Conservation (phyloP, 495 filamentous ascomycete genomes). For the Hyaloscypha finlandica region DNA sequence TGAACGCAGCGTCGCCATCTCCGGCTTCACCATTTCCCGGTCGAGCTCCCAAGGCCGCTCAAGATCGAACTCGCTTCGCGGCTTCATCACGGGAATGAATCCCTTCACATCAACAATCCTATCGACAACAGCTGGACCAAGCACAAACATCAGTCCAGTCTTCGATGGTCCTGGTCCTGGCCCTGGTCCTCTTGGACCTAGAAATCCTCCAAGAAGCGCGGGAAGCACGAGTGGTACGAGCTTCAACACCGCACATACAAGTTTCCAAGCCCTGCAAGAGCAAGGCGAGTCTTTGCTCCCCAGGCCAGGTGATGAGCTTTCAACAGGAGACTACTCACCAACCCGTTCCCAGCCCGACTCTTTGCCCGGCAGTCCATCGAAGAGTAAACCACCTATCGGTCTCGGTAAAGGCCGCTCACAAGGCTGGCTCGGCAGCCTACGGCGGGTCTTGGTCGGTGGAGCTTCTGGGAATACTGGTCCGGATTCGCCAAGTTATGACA, state of each 20-base stretch:
- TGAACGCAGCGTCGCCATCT: constrained; percentile 37
- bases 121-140: constrained; percentile 11
- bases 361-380: constrained; percentile 44
- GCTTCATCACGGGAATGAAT: constrained; percentile 31
- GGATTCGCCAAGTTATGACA: background rate
- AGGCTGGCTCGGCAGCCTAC: constrained; percentile 52
- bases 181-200: constrained; percentile 2
- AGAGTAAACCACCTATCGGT: constrained; percentile 30
- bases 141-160: constrained; percentile 18
- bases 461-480: background rate
- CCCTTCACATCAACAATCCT: constrained; percentile 19
- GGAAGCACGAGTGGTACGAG: constrained; percentile 51
- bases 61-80: constrained; percentile 29
- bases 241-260: constrained; percentile 68
- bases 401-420: constrained; percentile 9
- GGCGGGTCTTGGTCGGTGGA: constrained; percentile 41
- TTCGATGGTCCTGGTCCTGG: constrained; percentile 18
- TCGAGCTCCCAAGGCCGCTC: constrained; percentile 28
- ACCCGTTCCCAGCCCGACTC: constrained; percentile 27
- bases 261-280: constrained; percentile 60
- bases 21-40: constrained; percentile 15
- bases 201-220: constrained; percentile 27
- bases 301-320: constrained; percentile 23
- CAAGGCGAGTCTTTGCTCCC: constrained; percentile 67
- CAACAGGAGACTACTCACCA: constrained; percentile 59